Percentiles rank a stretch among this genome's conserved stretches.
These are phyloP conservation scores for Tricholoma saponaceum DNA, from an alignment of 768 basidiomycete species.

Conservation along the genomic window DNA sequence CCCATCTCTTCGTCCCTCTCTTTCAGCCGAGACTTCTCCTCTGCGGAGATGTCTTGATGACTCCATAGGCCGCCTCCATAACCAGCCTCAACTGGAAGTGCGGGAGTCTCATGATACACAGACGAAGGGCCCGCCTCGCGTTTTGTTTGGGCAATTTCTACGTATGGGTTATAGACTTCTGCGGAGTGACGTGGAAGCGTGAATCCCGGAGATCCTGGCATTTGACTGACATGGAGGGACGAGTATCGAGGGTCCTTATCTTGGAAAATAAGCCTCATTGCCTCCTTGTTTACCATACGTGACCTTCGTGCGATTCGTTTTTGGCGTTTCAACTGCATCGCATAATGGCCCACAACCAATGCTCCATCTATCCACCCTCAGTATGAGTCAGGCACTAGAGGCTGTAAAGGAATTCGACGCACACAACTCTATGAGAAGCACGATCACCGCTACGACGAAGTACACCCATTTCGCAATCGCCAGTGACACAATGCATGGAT, in stretches of 20 bases:
- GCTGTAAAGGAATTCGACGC: conserved; percentile 20
- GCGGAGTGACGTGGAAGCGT: conserved; percentile 7
- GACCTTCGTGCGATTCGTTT: conserved; percentile 39
- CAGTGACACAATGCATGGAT: conserved; percentile 41
- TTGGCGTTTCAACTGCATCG: conserved; percentile 47
- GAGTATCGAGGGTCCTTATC: conserved; percentile 23
- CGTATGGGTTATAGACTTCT: conserved; percentile 39
- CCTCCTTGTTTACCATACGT: conserved; percentile 30
- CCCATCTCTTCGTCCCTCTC: conserved; percentile 12
- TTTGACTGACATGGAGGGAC: conserved; percentile 15
- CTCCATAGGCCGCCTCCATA: conserved; percentile 36
- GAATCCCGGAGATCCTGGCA: conserved; percentile 2
- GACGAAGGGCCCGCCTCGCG: conserved; percentile 5
- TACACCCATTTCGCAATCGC: conserved; percentile 42
- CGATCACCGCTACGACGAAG: conserved; percentile 35
- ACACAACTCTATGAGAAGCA: conserved; percentile 58
- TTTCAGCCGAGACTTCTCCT: conserved; percentile 29
- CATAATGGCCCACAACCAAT: conserved; percentile 49
- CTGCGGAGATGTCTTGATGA: conserved; percentile 25
- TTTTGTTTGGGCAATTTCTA: conserved; percentile 19
- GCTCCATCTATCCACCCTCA: conserved; percentile 39
- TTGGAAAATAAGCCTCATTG: conserved; percentile 28
- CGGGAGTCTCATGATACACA: conserved; percentile 6
- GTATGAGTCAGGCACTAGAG: not conserved
- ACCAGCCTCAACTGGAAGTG: conserved; percentile 22